Conservation (phyloP, 2,329 filamentous ascomycete genomes). For the Stachybotrys chlorohalonatus region DNA sequence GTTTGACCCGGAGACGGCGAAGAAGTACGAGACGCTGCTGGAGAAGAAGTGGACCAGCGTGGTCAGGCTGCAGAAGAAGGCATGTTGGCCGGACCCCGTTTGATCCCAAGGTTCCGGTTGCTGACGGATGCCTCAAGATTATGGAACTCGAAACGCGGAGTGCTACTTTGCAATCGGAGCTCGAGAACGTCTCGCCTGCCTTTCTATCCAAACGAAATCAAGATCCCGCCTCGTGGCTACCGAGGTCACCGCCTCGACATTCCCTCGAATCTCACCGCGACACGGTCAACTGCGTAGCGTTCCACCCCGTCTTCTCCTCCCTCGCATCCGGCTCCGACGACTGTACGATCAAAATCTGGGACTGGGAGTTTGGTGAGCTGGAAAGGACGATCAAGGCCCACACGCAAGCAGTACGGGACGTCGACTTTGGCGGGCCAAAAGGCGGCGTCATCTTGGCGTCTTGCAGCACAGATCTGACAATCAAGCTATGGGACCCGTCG, state of each 20-base stretch:
- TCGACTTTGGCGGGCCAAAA: conserved; percentile 81
- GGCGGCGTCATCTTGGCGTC: conserved; percentile 28
- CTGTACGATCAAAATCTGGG: conserved; percentile 93
- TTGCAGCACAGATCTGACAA: conserved; percentile 79
- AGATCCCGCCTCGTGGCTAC: conserved; percentile 80
- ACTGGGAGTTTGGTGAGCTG: conserved; percentile 88
- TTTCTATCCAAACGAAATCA: conserved; percentile 72
- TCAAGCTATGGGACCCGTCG: conserved; percentile 89
- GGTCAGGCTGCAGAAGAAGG: conserved; percentile 92
- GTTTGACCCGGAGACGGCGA: conserved; percentile 73
- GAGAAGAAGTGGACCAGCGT: conserved; percentile 99
- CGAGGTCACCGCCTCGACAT: conserved; percentile 72
- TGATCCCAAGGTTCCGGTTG: background rate
- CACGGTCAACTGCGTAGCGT: conserved; percentile 79
- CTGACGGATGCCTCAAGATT: conserved; percentile 47
- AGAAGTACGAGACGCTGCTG: conserved; percentile 88
- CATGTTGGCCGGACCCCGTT: conserved; percentile 21
- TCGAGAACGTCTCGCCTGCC: conserved; percentile 70
- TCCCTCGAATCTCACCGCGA: conserved; percentile 74
- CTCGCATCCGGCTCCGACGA: conserved; percentile 88
- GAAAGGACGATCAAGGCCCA: conserved; percentile 89
- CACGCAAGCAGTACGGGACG: conserved; percentile 77
- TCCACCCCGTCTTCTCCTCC: conserved; percentile 86
- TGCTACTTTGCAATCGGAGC: conserved; percentile 64
- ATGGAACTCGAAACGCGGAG: conserved; percentile 83